These are phyloP conservation scores for Metschnikowia colocasiae DNA, from an alignment of 805 yeast species.

Conservation along the genomic window DNA sequence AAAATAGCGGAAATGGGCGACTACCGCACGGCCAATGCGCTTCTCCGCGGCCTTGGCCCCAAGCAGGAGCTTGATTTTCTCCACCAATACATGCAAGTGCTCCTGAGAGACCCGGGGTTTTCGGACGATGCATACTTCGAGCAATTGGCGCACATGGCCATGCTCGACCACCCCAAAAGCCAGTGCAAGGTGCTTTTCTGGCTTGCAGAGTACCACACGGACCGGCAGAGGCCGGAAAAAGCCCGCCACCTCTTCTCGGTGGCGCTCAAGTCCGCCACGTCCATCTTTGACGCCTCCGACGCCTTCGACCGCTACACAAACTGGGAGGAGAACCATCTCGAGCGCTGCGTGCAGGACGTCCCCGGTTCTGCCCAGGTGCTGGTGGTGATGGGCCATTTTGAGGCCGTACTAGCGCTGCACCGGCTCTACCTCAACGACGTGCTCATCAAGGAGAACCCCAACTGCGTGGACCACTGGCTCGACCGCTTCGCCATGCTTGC, in stretches of 20 bases:
- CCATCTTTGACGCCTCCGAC: slow-evolving; percentile 58
- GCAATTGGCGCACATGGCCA: slow-evolving; percentile 10
- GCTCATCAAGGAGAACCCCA: slow-evolving; percentile 54
- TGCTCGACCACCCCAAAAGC: slow-evolving; percentile 54
- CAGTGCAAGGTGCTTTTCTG: slow-evolving; percentile 45
- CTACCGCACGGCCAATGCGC: slow-evolving; percentile 20
- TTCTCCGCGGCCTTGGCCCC: slow-evolving; percentile 22
- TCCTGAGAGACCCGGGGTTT: slow-evolving; percentile 1
- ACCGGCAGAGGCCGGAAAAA: slow-evolving; percentile 26
- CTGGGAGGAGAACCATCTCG: slow-evolving; percentile 46
- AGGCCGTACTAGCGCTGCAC: slow-evolving; percentile 32
- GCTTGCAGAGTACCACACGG: slow-evolving; percentile 47
- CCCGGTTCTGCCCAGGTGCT: slow-evolving; percentile 16
- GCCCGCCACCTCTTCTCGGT: slow-evolving; percentile 41
- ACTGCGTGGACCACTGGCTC: slow-evolving; percentile 67
- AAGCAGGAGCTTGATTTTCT: slow-evolving; percentile 5
- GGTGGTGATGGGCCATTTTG: slow-evolving; percentile 9
- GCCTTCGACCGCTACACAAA: slow-evolving; percentile 63
- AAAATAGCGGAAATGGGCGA: slow-evolving; percentile 31
- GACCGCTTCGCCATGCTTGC: slow-evolving; percentile 48
- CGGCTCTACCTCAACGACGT: slow-evolving; percentile 52
- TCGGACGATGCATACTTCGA: slow-evolving; percentile 7
- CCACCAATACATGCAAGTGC: slow-evolving; percentile 6
- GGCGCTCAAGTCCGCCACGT: slow-evolving; percentile 44
- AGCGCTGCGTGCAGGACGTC: slow-evolving; percentile 24